Evolutionary conservation across 139 green algal genomes (phyloP), one percentile per base, ranked within the genome.

Genomic region (Trebouxia sp.): DNA sequence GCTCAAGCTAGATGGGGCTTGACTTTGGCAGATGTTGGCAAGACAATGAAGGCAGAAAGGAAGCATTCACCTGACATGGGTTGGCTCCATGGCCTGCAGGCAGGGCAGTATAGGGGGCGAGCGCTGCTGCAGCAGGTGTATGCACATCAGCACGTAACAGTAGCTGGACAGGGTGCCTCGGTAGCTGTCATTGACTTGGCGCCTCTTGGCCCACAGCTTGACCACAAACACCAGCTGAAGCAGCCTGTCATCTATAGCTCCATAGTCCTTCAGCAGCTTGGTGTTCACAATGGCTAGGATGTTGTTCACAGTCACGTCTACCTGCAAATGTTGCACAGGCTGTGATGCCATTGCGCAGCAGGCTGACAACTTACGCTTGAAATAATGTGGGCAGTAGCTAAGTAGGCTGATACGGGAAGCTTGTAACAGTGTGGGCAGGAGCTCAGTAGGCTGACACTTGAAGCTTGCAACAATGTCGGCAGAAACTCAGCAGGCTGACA

Each of bases 181-280:
- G 85, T 97, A 98, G 1, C 92, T 87, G 78, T 97, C 92, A 81
- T 98, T 98, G 65, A 97, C 89, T 58, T 84, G 69, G 45, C 70
- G 53, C 32, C 82, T 79, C 87, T 96, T 96, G 65, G 95, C 95
- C 95, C 95, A 98, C 83, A 96, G 91, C 93, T 98, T 98, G 75
- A 98, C 90, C 30, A 97, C 53, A 41, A 92, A 86, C 45, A 87
- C 90, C 48, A 98, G 89, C 82, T 92, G 87, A 0, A 87, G 75
- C 70, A 98, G 85, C 14, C 95, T 85, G 1, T 83, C 79, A 85
- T 98, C 95, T 6, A 98, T 67, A 1, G 76, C 58, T 32, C 80
- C 85, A 82, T 98, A 98, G 79, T 92, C 82, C 5, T 76, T 45
- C 78, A 98, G 91, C 79, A 98, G 84, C 79, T 89, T 88, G 41